These are phyloP conservation scores for Prunus padus DNA, from an alignment of 306 rosid species.

Conservation along the genomic window DNA sequence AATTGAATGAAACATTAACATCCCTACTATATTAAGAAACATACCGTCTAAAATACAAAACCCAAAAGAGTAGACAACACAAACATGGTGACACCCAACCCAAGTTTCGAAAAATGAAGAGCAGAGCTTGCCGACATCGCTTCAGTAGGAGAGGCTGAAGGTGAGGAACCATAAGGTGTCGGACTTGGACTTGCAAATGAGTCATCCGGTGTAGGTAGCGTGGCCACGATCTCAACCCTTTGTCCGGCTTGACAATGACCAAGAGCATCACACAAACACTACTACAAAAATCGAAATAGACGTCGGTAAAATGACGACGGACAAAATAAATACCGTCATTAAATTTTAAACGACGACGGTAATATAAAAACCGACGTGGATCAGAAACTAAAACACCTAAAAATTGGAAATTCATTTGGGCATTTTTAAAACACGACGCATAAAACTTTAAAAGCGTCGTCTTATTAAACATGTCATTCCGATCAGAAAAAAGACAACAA, in stretches of 20 bases:
- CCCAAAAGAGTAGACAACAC: background rate
- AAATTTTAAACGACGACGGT: too few species aligned
- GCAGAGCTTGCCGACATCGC: too few species aligned
- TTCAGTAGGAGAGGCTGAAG: background rate
- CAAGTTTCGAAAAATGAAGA: background rate
- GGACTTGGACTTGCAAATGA: background rate
- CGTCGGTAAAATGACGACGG: too few species aligned
- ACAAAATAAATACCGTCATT: too few species aligned
- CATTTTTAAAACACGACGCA: too few species aligned
- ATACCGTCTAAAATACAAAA: background rate
- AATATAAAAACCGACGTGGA: too few species aligned
- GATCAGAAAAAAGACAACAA: too few species aligned
- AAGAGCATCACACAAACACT: constrained; percentile 21
- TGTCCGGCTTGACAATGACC: constrained; percentile 29
- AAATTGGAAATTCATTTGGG: too few species aligned
- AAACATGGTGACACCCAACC: background rate
- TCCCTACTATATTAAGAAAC: background rate
- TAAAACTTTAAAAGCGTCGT: too few species aligned
- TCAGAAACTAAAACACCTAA: too few species aligned
- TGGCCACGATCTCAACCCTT: background rate
- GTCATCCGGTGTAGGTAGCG: background rate
- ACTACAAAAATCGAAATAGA: too few species aligned
- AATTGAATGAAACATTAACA: background rate
- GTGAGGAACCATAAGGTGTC: background rate
- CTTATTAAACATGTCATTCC: too few species aligned